phyloP scores from a whole-genome alignment of 2,329 filamentous ascomycete species.

The Ophiostoma novo-ulmi region DNA sequence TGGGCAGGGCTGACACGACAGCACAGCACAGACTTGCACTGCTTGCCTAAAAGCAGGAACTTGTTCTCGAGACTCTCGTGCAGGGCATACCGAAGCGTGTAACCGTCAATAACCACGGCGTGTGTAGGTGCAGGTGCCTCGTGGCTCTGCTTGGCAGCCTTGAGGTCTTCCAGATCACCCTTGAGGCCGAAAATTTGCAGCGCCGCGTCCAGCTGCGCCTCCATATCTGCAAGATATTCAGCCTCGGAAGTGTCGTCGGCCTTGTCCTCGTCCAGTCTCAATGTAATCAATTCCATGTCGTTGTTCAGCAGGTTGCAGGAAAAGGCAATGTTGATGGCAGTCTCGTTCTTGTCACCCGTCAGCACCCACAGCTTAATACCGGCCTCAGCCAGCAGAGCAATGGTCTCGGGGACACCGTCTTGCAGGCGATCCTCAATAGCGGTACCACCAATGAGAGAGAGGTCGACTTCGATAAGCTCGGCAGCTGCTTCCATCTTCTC shows the following conservation, averaged over 20 bases:
- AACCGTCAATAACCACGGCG: constrained; percentile 90
- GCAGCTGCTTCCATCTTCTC: constrained; percentile 88
- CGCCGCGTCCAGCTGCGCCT: constrained; percentile 68
- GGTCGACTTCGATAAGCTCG: constrained; percentile 83
- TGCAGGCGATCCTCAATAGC: constrained; percentile 96
- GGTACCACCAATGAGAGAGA: constrained; percentile 84
- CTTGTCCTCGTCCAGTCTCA: constrained; percentile 77
- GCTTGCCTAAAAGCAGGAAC: constrained; percentile 91
- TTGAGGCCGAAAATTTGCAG: constrained; percentile 70
- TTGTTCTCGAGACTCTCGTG: constrained; percentile 79
- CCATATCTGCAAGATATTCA: constrained; percentile 52
- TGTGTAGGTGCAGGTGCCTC: constrained; percentile 82
- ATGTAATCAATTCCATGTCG: constrained; percentile 91
- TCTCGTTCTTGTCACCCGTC: constrained; percentile 97
- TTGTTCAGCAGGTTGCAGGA: constrained; percentile 97
- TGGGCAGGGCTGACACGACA: constrained; percentile 95
- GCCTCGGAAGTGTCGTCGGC: constrained; percentile 45
- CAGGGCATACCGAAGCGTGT: constrained; percentile 82
- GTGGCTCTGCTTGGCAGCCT: constrained; percentile 72
- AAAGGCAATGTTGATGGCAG: constrained; percentile 98
- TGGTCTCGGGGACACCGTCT: constrained; percentile 94
- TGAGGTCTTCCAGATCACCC: constrained; percentile 80
- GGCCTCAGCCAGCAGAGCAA: constrained; percentile 80
- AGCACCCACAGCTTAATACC: constrained; percentile 99
- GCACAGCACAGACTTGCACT: constrained; percentile 93